phyloP scores from a whole-genome alignment of 2,329 filamentous ascomycete genomes.

The Cytospora leucostoma region DNA sequence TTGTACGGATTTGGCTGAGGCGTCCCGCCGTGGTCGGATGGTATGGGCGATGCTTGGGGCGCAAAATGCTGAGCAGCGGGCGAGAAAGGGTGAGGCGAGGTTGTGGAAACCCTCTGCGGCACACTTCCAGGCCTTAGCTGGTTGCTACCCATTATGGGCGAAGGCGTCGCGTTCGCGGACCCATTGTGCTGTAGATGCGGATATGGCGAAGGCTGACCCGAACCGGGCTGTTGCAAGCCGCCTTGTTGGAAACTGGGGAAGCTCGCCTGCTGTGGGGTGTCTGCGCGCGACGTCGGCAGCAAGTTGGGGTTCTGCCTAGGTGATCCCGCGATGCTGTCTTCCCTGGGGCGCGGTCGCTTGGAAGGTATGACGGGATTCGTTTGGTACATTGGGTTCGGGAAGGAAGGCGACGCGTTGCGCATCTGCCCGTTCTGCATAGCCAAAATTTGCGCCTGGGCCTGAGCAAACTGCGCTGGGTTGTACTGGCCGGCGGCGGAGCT shows the following conservation, averaged over 20 bases:
- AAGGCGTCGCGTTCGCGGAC: conserved; percentile 83
- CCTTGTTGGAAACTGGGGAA: conserved; percentile 70
- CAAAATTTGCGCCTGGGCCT: conserved; percentile 51
- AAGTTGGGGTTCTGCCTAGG: conserved; percentile 75
- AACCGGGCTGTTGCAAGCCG: conserved; percentile 61
- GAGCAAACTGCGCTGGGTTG: conserved; percentile 61
- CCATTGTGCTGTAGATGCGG: conserved; percentile 81
- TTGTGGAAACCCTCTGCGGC: conserved; percentile 81
- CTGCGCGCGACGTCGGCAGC: conserved; percentile 81
- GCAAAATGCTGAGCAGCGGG: conserved; percentile 69
- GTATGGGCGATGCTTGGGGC: conserved; percentile 72
- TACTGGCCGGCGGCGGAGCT: conserved; percentile 55
- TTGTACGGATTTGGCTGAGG: conserved; percentile 70
- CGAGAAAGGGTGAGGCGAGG: conserved; percentile 89
- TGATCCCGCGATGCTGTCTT: conserved; percentile 83
- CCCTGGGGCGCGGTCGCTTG: conserved; percentile 78
- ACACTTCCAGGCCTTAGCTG: conserved; percentile 72
- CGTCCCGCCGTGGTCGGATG: conserved; percentile 73
- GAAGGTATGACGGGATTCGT: conserved; percentile 86
- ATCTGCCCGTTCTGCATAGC: conserved; percentile 76
- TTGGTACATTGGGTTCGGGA: conserved; percentile 77
- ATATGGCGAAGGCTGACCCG: conserved; percentile 69
- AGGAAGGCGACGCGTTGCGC: conserved; percentile 80
- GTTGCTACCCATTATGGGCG: conserved; percentile 79
- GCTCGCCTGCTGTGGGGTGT: conserved; percentile 80